Evolutionary conservation across 2,329 filamentous ascomycete genomes (phyloP).

Genomic region (Exophiala calicioides): DNA sequence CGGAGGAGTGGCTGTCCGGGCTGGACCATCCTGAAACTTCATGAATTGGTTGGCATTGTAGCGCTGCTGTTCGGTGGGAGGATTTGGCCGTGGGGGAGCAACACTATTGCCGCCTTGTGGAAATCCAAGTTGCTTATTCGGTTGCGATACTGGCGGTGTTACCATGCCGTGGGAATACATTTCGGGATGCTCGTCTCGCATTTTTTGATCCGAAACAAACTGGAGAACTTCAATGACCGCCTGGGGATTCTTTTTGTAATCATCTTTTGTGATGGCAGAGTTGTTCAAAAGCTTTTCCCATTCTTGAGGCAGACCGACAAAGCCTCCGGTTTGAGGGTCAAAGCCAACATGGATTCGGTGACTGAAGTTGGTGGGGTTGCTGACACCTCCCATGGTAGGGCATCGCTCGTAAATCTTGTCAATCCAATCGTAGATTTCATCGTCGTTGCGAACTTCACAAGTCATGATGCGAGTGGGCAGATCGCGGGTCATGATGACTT

Average conservation of each 20-base stretch:
- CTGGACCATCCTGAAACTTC: conserved; percentile 33
- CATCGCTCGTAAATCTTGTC: conserved; percentile 96
- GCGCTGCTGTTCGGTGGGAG: conserved; percentile 51
- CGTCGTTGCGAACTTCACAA: conserved; percentile 91
- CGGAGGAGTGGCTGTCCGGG: conserved; percentile 35
- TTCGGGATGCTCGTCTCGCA: conserved; percentile 63
- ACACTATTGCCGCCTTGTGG: conserved; percentile 56
- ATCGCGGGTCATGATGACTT: conserved; percentile 74
- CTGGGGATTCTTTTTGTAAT: conserved; percentile 95
- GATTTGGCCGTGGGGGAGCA: conserved; percentile 68
- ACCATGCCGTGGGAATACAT: conserved; percentile 57
- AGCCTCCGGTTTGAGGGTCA: conserved; percentile 90
- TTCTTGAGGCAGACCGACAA: conserved; percentile 89
- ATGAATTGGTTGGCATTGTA: conserved; percentile 46
- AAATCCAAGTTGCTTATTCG: conserved; percentile 65
- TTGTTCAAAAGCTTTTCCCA: conserved; percentile 97
- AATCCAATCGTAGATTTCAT: conserved; percentile 98
- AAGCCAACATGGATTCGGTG: conserved; percentile 98
- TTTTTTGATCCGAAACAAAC: conserved; percentile 69
- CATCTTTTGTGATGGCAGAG: conserved; percentile 96
- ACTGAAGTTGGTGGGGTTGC: conserved; percentile 97
- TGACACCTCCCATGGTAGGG: conserved; percentile 96
- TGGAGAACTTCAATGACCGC: conserved; percentile 68
- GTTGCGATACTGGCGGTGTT: conserved; percentile 36
- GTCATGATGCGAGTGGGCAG: conserved; percentile 79